Percentiles rank a stretch among this genome's conserved stretches.
phyloP scores from a whole-genome alignment of 208 protist genomes.

The Trypanosoma caninum region DNA sequence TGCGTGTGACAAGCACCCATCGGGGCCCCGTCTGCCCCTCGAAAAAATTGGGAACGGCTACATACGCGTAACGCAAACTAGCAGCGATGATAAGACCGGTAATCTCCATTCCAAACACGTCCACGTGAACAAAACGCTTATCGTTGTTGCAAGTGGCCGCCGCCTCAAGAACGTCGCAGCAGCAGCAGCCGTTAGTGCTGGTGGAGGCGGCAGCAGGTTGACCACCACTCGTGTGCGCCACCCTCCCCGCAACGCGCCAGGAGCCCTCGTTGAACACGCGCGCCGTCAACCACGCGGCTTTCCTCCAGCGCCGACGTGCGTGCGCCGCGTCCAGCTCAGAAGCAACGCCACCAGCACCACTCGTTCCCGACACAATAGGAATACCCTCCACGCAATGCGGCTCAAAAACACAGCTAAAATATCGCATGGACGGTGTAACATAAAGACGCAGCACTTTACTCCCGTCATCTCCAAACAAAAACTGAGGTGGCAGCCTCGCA shows the following conservation, averaged over 20 bases:
- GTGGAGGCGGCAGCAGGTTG: not conserved
- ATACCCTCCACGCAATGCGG: conserved; percentile 19
- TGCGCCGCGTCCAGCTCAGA: not conserved
- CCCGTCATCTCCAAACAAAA: not conserved
- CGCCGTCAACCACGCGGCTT: conserved; percentile 59
- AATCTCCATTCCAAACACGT: conserved; percentile 74
- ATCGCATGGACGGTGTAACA: not conserved
- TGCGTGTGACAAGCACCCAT: conserved; percentile 24
- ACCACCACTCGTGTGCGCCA: conserved; percentile 1
- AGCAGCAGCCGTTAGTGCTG: too few relatives aligned
- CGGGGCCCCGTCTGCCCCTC: not conserved
- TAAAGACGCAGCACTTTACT: not conserved
- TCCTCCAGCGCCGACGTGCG: conserved; percentile 39
- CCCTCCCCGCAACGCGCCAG: conserved; percentile 29
- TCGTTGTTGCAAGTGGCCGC: not conserved
- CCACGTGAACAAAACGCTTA: conserved; percentile 48
- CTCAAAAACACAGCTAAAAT: conserved; percentile 1
- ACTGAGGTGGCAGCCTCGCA: conserved; percentile 11
- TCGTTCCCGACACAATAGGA: not conserved
- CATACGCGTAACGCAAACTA: conserved; percentile 68
- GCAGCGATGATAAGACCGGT: conserved; percentile 42
- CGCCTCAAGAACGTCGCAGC: conserved; percentile 19
- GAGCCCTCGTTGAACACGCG: conserved; percentile 68
- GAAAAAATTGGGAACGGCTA: conserved; percentile 44
- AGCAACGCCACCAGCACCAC: too few relatives aligned